phyloP scores from a whole-genome alignment of 2,329 filamentous ascomycete species.

The Dactylonectria estremocensis region DNA sequence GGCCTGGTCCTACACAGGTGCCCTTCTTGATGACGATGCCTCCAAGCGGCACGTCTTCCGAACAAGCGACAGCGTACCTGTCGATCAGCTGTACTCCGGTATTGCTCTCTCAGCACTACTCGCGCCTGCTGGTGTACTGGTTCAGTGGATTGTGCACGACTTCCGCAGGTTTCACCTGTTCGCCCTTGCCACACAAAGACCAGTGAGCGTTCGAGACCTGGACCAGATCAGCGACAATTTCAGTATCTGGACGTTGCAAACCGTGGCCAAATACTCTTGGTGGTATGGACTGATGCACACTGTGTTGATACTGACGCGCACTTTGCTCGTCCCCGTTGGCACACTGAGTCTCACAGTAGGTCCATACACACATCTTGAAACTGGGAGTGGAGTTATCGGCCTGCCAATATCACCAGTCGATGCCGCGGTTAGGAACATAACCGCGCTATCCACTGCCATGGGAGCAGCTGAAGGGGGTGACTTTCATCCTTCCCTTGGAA shows the following conservation, averaged over 20 bases:
- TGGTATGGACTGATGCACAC: slow-evolving; percentile 43
- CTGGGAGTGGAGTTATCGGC: slow-evolving; percentile 34
- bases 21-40: slow-evolving; percentile 33
- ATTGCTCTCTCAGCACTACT: slow-evolving; percentile 36
- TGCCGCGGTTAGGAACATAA: slow-evolving; percentile 26
- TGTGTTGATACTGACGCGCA: slow-evolving; percentile 33
- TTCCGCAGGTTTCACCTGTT: slow-evolving; percentile 41
- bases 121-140: slow-evolving; percentile 29
- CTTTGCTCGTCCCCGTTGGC: slow-evolving; percentile 36
- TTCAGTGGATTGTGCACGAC: slow-evolving; percentile 39
- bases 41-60: slow-evolving; percentile 42
- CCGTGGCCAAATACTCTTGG: slow-evolving; percentile 40
- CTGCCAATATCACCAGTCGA: slow-evolving; percentile 31
- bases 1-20: slow-evolving; percentile 40
- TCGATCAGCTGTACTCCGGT: slow-evolving; percentile 41
- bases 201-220: slow-evolving; percentile 32
- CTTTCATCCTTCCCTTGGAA: slow-evolving; percentile 30
- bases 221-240: slow-evolving; percentile 40
- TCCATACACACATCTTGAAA: slow-evolving; percentile 28
- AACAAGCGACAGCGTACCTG: slow-evolving; percentile 19
- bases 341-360: slow-evolving; percentile 38
- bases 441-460: slow-evolving; percentile 33
- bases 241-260: slow-evolving; percentile 32
- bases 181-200: slow-evolving; percentile 32
- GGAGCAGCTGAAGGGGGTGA: not conserved